These are phyloP conservation scores for Diutina neorugosa DNA, from an alignment of 1,139 yeast species.

Conservation along the genomic window DNA sequence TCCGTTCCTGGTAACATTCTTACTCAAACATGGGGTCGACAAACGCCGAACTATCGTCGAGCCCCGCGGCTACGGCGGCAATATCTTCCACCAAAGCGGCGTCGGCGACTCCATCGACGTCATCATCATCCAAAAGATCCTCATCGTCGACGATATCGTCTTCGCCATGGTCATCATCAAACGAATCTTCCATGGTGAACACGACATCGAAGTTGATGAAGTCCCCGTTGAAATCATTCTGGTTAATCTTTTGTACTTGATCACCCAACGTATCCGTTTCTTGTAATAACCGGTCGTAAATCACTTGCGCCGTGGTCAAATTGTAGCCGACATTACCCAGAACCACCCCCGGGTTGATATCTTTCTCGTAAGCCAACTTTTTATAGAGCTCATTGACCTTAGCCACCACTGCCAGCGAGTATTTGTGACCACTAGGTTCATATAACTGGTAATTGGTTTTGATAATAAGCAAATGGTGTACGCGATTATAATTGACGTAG, in stretches of 20 bases:
- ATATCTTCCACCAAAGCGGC: slow-evolving; percentile 52
- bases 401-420: slow-evolving; percentile 3
- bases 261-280: not conserved
- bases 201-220: slow-evolving; percentile 1
- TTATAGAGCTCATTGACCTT: slow-evolving; percentile 3
- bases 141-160: not conserved
- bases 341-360: not conserved
- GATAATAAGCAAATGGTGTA: not conserved
- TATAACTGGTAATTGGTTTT: slow-evolving; percentile 3
- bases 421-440: slow-evolving; percentile 1
- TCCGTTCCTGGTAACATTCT: not conserved
- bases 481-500: slow-evolving; percentile 3
- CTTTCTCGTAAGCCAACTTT: not conserved
- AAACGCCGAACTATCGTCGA: not conserved
- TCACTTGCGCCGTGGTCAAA: not conserved
- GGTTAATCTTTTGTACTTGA: not conserved
- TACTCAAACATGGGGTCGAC: not conserved
- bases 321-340: not conserved
- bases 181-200: not conserved
- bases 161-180: not conserved
- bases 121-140: not conserved
- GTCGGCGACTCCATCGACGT: slow-evolving; percentile 11
- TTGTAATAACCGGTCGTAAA: slow-evolving; percentile 2
- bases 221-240: not conserved
- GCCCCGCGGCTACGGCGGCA: slow-evolving; percentile 16